Base-by-base conservation (phyloP, 768 basidiomycete species). In the Termitomyces bulborhizus region DNA sequence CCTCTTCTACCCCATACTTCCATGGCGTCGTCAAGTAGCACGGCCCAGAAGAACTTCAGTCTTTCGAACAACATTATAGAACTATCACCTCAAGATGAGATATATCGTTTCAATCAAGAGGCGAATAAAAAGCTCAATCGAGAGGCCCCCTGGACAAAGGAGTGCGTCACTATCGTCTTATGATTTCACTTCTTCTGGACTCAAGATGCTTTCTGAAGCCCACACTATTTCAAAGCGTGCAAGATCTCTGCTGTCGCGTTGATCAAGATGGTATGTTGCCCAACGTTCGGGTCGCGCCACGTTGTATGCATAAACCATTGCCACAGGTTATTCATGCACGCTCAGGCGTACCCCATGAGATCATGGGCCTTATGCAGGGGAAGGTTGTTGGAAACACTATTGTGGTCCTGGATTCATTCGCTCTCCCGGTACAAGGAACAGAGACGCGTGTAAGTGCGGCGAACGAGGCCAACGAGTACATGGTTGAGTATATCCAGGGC, bases 301-400 rank as follows among this genome's bases (percentile, higher is more conserved):
- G 26, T 15, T 46, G 11, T 37, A 39, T 41, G 26, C 16, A 51
- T 48, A 24, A 39, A 42, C 24, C 24, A 37, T 40, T 50, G 32
- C 18, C 51, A 24, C 71, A 98, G 96, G 89, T 98, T 59, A 98
- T 98, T 68, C 96, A 98, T 69, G 96, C 96, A 32, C 85, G 96
- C 49, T 98, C 96, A 2, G 96, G 96, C 56, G 96, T 97, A 5
- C 88, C 90, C 56, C 92, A 98, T 74, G 96, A 99, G 73, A 97
- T 99, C 66, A 99, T 99, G 96, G 96, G 96, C 9, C 81, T 98
- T 32, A 97, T 99, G 94, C 95, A 97, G 71, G 95, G 95, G 54
- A 96, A 97, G 71, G 87, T 97, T 37, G 73, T 90, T 8, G 88
- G 83, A 2, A 85, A 85, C 58, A 77, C 86, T 1, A 73, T 90